Evolutionary conservation across 306 rosid species (phyloP), one percentile per base, ranked within the genome.

Genomic region (Pueraria montana): DNA sequence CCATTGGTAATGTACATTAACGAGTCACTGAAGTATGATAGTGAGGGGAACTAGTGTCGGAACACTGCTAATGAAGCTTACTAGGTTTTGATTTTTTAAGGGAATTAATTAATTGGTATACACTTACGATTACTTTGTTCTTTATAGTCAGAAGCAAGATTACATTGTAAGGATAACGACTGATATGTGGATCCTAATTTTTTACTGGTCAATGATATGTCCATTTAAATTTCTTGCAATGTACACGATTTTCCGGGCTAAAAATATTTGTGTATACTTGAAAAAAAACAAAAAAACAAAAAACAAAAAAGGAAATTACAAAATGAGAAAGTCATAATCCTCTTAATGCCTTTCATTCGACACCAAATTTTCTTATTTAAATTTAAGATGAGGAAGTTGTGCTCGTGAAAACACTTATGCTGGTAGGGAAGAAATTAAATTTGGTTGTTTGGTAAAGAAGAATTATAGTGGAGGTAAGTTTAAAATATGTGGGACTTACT

Each of bases 71-170:
- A n/a, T 52, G 80, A n/a, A 76, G 78, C 75, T 75, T 52, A 80
- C 76, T 55, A 56, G 79, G 63, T 73, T 81, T 72, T 65, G 17
- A 20, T 58, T 65, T 80, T 81, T 65, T 0, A 77, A 76, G 81
- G 82, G 72, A 66, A 72, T 80, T 72, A 68, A 80, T 21, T 56
- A 23, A 10, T 87, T 77, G 82, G 78, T 77, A 58, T 77, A 68
- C 77, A 72, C 48, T 64, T 84, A 77, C 56, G 13, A 77, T 72
- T 80, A 85, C 79, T 84, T 84, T 84, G 86, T 87, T 84, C 87
- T 80, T 87, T 83, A 20, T 77, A 72, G 89, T 32, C 74, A 48
- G 56, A 74, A 74, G 70, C 30, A 76, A 40, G 69, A 48, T 56
- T 76, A 77, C 77, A 72, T 76, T 80, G 78, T 56, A 46, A 46